A percentile compares a stretch with the other conserved stretches of the same genome.
Evolutionary conservation across 768 basidiomycete species (phyloP).

Genomic region (Dioszegia crocea): DNA sequence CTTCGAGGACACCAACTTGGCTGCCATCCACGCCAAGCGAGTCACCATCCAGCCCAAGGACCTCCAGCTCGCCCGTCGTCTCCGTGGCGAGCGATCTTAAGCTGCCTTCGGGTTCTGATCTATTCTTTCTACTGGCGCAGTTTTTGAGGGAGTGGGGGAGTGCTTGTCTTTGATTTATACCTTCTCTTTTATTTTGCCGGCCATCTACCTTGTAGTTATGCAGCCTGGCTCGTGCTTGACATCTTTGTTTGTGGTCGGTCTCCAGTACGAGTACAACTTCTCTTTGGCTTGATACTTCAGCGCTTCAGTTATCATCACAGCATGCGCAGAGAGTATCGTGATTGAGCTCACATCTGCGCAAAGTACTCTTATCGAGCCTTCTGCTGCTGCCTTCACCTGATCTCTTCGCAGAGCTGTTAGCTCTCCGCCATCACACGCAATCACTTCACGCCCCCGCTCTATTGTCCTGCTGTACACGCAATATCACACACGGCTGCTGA

Average conservation of each 20-base stretch:
- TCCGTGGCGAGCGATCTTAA: slow-evolving; percentile 48
- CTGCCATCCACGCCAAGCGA: slow-evolving; percentile 57
- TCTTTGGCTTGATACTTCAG: no score
- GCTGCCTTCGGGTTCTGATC: slow-evolving; percentile 12
- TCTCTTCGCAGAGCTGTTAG: no score
- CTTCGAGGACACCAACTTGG: slow-evolving; percentile 60
- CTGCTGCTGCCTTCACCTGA: no score
- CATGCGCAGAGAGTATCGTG: no score
- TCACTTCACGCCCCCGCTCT: no score
- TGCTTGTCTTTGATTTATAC: slow-evolving; percentile 14
- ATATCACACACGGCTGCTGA: no score
- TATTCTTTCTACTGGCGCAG: not conserved
- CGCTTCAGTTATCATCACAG: no score
- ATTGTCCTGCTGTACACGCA: no score
- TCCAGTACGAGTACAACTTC: no score
- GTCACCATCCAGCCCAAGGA: slow-evolving; percentile 71
- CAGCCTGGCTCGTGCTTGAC: slow-evolving; percentile 11
- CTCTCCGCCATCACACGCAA: no score
- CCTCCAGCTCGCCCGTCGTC: slow-evolving; percentile 49
- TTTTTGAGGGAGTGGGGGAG: not conserved
- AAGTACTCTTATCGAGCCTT: no score
- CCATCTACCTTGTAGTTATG: slow-evolving; percentile 2
- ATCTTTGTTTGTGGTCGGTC: not conserved
- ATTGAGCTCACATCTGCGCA: no score
- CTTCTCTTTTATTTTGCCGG: slow-evolving; percentile 6